Evolutionary conservation across 1,139 yeast species (phyloP).

Genomic region (Yamadazyma blattariae): DNA sequence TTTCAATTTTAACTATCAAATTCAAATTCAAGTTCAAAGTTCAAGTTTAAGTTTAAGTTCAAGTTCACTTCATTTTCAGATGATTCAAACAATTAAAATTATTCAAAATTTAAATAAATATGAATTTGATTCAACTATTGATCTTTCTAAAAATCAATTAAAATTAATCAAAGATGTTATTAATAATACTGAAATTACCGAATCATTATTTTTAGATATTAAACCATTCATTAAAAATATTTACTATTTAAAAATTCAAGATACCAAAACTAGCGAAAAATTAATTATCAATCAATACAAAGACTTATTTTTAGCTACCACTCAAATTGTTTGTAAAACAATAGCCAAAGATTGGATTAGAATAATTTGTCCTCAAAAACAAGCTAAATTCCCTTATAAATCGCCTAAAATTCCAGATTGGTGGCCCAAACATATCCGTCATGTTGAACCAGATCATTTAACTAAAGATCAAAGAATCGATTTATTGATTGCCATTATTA

Average conservation of each 20-base stretch:
- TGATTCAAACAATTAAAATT: background rate
- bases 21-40: too few relatives aligned
- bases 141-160: constrained; percentile 11
- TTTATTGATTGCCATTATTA: constrained; percentile 44
- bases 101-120: constrained; percentile 4
- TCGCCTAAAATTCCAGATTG: constrained; percentile 55
- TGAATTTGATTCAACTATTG: constrained; percentile 1
- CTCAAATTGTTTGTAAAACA: constrained; percentile 56
- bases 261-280: background rate
- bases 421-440: constrained; percentile 67
- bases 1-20: too few relatives aligned
- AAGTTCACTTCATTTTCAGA: too few relatives aligned
- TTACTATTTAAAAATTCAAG: constrained; percentile 4
- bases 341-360: constrained; percentile 70
- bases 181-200: constrained; percentile 6
- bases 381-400: constrained; percentile 62
- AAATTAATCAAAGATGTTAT: constrained; percentile 10
- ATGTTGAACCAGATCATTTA: constrained; percentile 74
- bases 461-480: constrained; percentile 53
- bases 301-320: constrained; percentile 16
- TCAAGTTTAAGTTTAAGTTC: too few relatives aligned
- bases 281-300: constrained; percentile 14
- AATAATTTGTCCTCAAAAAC: constrained; percentile 64
- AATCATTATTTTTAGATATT: constrained; percentile 13
- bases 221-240: constrained; percentile 9